These are phyloP conservation scores for Pulveroboletus sp. DNA, from an alignment of 768 basidiomycete species.

Conservation along the genomic window DNA sequence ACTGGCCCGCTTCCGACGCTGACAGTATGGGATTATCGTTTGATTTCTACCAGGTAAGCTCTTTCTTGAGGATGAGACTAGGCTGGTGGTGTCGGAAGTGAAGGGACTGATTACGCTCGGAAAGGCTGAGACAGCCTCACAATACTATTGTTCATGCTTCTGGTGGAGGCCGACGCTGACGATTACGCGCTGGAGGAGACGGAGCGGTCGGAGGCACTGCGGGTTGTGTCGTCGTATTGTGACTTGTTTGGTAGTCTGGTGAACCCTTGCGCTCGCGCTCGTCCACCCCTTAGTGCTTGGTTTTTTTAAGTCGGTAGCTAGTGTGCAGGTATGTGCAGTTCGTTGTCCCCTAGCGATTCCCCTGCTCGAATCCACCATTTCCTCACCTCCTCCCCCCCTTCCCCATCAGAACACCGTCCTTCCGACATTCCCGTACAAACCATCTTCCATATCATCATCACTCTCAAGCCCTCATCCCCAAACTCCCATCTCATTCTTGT, in stretches of 20 bases:
- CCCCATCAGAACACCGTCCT: constrained; percentile 47
- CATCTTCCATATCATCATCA: constrained; percentile 37
- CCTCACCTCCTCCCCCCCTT: constrained; percentile 52
- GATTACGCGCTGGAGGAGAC: constrained; percentile 45
- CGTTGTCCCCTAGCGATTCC: constrained; percentile 34
- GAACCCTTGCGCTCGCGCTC: constrained; percentile 10
- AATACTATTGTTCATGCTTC: constrained; percentile 35
- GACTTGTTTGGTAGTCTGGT: constrained; percentile 13
- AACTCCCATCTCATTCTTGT: constrained; percentile 36
- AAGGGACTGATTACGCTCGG: constrained; percentile 58
- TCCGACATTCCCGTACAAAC: constrained; percentile 36
- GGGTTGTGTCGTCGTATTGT: constrained; percentile 24
- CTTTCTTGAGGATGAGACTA: constrained; percentile 30
- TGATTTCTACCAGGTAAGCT: constrained; percentile 65
- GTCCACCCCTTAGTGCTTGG: neutral
- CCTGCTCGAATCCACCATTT: constrained; percentile 54
- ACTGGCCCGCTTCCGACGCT: constrained; percentile 67
- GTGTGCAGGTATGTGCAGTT: constrained; percentile 35
- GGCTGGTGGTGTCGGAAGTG: constrained; percentile 63
- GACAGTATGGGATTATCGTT: constrained; percentile 65
- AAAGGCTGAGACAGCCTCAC: constrained; percentile 57
- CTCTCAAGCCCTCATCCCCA: constrained; percentile 44
- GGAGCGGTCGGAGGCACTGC: constrained; percentile 44
- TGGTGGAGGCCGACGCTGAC: constrained; percentile 25
- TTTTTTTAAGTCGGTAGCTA: neutral